Conservation (phyloP, 2,329 filamentous ascomycete species). For the Arthrobotrys conoides region DNA sequence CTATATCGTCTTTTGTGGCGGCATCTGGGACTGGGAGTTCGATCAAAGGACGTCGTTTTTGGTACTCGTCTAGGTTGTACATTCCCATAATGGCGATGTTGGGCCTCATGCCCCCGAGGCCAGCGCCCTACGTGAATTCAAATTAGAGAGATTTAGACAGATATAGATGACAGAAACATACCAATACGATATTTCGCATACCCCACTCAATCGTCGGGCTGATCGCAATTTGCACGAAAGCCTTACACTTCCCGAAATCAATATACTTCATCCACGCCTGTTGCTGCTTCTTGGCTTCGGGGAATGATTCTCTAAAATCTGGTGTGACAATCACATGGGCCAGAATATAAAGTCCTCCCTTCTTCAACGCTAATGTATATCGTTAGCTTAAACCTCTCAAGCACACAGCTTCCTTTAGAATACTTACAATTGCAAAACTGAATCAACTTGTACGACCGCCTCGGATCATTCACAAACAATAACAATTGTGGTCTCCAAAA, state of each 20-base stretch:
- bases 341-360: constrained; percentile 85
- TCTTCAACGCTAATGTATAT: constrained; percentile 76
- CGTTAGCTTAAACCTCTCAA: constrained; percentile 6
- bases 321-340: constrained; percentile 89
- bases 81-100: constrained; percentile 88
- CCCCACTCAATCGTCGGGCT: constrained; percentile 88
- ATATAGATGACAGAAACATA: neutral
- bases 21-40: constrained; percentile 70
- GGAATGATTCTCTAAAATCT: constrained; percentile 82
- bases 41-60: constrained; percentile 73
- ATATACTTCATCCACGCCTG: constrained; percentile 88
- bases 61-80: constrained; percentile 83
- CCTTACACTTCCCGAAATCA: constrained; percentile 87
- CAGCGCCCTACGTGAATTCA: constrained; percentile 69
- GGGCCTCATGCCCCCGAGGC: constrained; percentile 87
- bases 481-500: constrained; percentile 91
- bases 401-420: neutral
- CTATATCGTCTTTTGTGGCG: constrained; percentile 38
- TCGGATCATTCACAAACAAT: constrained; percentile 84
- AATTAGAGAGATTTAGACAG: neutral
- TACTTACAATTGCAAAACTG: constrained; percentile 82
- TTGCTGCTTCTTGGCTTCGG: constrained; percentile 85
- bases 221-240: constrained; percentile 88
- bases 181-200: constrained; percentile 79
- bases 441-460: constrained; percentile 85